Percentiles rank a stretch among this genome's conserved stretches.
phyloP scores from a whole-genome alignment of 2,329 filamentous ascomycete species.

The Sporothrix pallida region DNA sequence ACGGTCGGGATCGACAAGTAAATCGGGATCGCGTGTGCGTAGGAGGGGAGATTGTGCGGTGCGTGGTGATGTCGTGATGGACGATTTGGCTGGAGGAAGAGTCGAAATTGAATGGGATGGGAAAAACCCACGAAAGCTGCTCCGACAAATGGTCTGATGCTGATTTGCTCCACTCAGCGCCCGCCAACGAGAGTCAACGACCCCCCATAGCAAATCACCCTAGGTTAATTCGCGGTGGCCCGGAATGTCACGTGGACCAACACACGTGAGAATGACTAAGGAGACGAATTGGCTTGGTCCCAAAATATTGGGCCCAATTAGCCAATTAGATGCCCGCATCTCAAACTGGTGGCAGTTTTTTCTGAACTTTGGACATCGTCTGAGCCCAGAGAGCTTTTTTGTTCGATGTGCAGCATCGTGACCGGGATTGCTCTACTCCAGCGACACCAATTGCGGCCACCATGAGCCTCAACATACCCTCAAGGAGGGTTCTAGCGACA shows the following conservation, averaged over 20 bases:
- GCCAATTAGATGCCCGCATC: conserved; percentile 16
- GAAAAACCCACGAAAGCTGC: conserved; percentile 36
- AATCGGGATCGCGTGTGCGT: conserved; percentile 16
- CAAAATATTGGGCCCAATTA: not conserved
- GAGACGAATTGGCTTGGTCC: not conserved
- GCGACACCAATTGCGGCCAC: conserved; percentile 37
- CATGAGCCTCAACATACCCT: conserved; percentile 71
- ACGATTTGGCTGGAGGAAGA: conserved; percentile 21
- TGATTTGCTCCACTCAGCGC: conserved; percentile 36
- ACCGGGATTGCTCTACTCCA: conserved; percentile 3
- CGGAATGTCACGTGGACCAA: conserved; percentile 35
- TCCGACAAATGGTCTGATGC: conserved; percentile 40
- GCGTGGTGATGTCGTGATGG: conserved; percentile 21
- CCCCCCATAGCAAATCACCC: conserved; percentile 25
- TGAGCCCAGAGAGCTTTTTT: conserved; percentile 29
- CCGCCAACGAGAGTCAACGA: conserved; percentile 10
- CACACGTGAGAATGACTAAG: not conserved
- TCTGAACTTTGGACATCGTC: conserved; percentile 6
- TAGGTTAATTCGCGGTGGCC: conserved; percentile 28
- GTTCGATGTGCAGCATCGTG: conserved; percentile 16
- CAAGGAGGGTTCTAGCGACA: conserved; percentile 64
- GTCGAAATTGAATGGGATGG: conserved; percentile 29
- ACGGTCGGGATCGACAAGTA: not conserved
- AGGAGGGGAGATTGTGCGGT: conserved; percentile 23
- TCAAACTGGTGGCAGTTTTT: conserved; percentile 28